Conservation (phyloP, 2,329 filamentous ascomycete genomes). For the Cryphonectria nitschkei region DNA sequence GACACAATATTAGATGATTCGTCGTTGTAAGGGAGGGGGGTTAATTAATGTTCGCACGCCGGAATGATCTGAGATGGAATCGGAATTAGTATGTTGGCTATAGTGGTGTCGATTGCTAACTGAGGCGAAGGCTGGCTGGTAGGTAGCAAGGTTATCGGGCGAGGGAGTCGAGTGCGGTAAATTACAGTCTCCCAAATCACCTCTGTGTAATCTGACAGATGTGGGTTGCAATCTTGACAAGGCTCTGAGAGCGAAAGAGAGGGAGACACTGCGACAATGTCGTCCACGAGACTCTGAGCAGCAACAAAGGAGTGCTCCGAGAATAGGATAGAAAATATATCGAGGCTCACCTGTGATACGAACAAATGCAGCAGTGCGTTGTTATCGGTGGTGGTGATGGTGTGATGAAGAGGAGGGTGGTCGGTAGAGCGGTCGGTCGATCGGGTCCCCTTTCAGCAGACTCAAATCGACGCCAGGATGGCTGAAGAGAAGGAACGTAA, state of each 20-base stretch:
- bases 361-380: conserved; percentile 16
- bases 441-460: conserved; percentile 15
- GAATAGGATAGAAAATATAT: not conserved
- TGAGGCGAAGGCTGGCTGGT: not conserved
- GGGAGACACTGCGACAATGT: not conserved
- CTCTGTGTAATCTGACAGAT: not conserved
- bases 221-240: not conserved
- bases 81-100: conserved; percentile 11
- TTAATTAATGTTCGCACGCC: conserved; percentile 8
- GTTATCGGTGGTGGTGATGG: conserved; percentile 11
- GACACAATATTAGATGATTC: conserved; percentile 5
- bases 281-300: not conserved
- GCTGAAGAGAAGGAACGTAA: conserved; percentile 16
- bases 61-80: conserved; percentile 2
- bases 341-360: conserved; percentile 20
- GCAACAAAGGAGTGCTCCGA: not conserved
- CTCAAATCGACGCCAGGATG: conserved; percentile 25
- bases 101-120: not conserved
- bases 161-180: not conserved
- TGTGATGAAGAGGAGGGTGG: not conserved
- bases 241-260: not conserved
- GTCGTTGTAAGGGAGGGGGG: not conserved
- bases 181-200: conserved; percentile 1
- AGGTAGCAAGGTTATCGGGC: not conserved
- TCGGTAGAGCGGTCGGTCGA: conserved; percentile 13